Percentiles rank a stretch among this genome's conserved stretches.
phyloP scores from a whole-genome alignment of 305 asterid species.

The Fraxinus floribunda region DNA sequence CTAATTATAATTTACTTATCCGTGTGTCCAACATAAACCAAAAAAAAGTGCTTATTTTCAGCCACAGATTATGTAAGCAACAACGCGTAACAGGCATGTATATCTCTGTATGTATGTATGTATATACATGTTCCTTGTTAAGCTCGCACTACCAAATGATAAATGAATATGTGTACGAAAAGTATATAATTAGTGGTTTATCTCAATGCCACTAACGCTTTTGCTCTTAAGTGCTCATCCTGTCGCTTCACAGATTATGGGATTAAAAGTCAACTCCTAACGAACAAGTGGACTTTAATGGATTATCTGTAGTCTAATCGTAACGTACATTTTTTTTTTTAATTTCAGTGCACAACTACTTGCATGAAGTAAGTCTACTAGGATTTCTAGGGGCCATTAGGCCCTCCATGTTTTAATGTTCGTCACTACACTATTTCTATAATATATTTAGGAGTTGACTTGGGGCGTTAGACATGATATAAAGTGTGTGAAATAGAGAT shows the following conservation, averaged over 20 bases:
- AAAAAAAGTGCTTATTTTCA: neutral
- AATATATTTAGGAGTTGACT: neutral
- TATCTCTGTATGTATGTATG: neutral
- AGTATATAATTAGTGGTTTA: neutral
- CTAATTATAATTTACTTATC: neutral
- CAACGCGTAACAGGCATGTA: neutral
- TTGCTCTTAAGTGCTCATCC: neutral
- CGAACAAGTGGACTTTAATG: slow-evolving; percentile 4
- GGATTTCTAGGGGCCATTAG: neutral
- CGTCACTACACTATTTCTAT: neutral
- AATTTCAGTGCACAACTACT: neutral
- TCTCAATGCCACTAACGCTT: neutral
- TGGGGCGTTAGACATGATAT: neutral
- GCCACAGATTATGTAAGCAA: neutral
- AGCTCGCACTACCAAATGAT: neutral
- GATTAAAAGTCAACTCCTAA: slow-evolving; percentile 5
- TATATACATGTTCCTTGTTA: neutral
- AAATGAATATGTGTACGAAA: neutral
- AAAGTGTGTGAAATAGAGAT: neutral
- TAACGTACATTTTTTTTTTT: neutral
- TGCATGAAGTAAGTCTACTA: neutral
- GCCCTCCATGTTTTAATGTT: neutral
- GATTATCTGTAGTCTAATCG: neutral
- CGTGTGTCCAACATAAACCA: neutral
- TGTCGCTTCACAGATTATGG: slow-evolving; percentile 3